Evolutionary conservation across 495 filamentous ascomycete species (phyloP), one percentile per base, ranked within the genome.

Genomic region (Recurvomyces mirabilis): DNA sequence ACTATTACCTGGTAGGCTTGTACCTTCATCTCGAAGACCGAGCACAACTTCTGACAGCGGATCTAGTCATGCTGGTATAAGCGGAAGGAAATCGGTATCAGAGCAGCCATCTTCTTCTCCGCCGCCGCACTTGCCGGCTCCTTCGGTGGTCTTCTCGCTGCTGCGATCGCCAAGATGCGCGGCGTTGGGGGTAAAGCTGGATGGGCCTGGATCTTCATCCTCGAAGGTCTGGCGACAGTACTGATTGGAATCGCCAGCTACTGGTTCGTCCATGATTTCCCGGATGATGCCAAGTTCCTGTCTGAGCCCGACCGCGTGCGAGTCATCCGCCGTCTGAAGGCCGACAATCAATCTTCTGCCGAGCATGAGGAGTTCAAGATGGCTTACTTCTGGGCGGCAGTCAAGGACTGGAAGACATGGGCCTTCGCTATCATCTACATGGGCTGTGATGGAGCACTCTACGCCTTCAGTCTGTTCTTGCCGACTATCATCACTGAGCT

Each of bases 11-110:
- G 1, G 84, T 80, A 0, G n/a, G n/a, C n/a, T n/a, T n/a, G n/a
- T n/a, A n/a, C n/a, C n/a, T n/a, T n/a, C n/a, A n/a, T n/a, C n/a
- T n/a, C n/a, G n/a, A n/a, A n/a, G n/a, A n/a, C n/a, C n/a, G n/a
- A n/a, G n/a, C n/a, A n/a, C n/a, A n/a, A n/a, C n/a, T n/a, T n/a
- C n/a, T n/a, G n/a, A n/a, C n/a, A n/a, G n/a, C n/a, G n/a, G n/a
- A n/a, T n/a, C n/a, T n/a, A n/a, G n/a, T n/a, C n/a, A n/a, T 88
- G 84, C 62, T 91, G 86, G 78, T 93, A 93, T 57, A 84, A 76
- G 56, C 76, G 87, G 6, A 71, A 68, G 30, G 87, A 94, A 46
- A 81, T 93, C 39, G 87, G 87, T 26, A 69, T 82, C 13, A 69
- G 77, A 6, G 73, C 77, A 54, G 88, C 87, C 26, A 82, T 94